phyloP scores from a whole-genome alignment of 306 rosid genomes.

The Senna tora region DNA sequence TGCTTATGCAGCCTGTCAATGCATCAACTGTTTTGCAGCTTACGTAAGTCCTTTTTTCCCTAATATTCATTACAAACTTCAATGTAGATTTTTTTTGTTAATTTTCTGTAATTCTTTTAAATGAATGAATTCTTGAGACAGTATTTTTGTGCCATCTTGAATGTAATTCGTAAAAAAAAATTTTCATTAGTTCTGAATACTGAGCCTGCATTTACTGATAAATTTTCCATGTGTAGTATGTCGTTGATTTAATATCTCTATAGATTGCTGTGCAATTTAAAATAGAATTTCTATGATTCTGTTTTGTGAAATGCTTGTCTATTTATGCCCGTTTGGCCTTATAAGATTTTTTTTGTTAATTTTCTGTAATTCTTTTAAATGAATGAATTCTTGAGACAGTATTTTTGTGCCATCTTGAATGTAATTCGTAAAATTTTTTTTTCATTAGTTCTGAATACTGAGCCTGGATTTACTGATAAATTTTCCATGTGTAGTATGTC shows the following conservation, averaged over 20 bases:
- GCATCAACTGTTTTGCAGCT: constrained; percentile 71
- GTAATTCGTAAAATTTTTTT: background rate
- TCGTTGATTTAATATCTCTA: background rate
- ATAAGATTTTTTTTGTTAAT: constrained; percentile 6
- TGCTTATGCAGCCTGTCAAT: constrained; percentile 67
- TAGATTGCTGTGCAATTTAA: constrained; percentile 5
- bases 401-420: background rate
- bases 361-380: background rate
- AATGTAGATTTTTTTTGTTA: constrained; percentile 4
- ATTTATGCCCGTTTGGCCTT: no score
- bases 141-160: background rate
- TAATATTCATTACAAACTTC: background rate
- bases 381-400: no score
- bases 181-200: no score
- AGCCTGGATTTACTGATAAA: background rate
- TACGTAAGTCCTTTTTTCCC: constrained; percentile 56
- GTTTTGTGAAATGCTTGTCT: constrained; percentile 13
- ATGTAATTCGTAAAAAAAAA: background rate
- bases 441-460: background rate
- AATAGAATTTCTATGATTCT: background rate
- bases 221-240: background rate
- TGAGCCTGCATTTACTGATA: background rate
- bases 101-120: background rate
- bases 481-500: background rate
- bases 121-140: no score